These are phyloP conservation scores for Eucalyptus paniculata DNA, from an alignment of 345 rosid species.

Conservation along the genomic window DNA sequence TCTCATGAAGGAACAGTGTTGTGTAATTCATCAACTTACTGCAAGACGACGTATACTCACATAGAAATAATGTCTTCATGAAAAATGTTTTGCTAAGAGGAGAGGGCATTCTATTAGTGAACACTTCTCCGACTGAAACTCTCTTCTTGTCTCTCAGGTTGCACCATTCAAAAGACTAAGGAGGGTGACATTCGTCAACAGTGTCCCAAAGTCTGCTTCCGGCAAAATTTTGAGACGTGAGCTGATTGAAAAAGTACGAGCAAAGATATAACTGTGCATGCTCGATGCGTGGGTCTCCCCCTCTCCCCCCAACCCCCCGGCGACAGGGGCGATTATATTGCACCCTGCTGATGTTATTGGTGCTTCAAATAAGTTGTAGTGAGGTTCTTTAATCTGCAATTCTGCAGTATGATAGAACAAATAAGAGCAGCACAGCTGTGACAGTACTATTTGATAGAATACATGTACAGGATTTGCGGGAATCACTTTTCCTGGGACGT, in stretches of 20 bases:
- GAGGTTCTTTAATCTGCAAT: neutral
- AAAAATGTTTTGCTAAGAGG: neutral
- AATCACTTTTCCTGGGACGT: neutral
- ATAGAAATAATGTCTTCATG: neutral
- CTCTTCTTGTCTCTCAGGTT: slow-evolving; percentile 23
- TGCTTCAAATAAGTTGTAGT: neutral
- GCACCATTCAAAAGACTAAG: slow-evolving; percentile 75
- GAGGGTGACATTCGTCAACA: slow-evolving; percentile 47
- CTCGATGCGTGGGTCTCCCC: neutral
- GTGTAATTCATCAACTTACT: neutral
- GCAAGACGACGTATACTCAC: neutral
- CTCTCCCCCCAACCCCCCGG: fast-evolving
- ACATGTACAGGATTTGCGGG: neutral
- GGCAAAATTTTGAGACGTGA: slow-evolving; percentile 88
- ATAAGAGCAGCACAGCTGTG: neutral
- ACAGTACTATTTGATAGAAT: neutral
- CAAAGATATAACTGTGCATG: slow-evolving; percentile 31
- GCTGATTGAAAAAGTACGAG: slow-evolving; percentile 45
- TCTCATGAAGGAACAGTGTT: neutral
- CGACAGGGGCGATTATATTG: neutral
- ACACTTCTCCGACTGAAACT: neutral
- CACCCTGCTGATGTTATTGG: neutral
- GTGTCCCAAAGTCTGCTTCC: slow-evolving; percentile 68
- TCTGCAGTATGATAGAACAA: neutral
- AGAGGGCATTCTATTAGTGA: neutral